Conservation (phyloP, 352 stramenopile genomes). For the Phytophthora niederhauseri region DNA sequence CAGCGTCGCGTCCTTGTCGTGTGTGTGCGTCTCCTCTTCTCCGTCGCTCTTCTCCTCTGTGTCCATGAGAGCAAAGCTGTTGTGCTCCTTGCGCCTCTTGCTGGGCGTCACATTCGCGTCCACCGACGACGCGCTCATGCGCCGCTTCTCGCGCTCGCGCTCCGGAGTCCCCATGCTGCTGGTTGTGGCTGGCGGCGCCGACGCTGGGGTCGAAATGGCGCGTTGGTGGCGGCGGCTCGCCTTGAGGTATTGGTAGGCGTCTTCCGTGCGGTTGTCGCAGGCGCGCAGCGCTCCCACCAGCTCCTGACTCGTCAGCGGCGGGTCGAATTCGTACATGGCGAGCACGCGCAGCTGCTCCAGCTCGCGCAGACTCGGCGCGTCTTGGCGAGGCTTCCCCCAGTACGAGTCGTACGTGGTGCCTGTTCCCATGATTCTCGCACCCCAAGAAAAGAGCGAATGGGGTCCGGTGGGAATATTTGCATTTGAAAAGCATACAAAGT, state of each 20-base stretch:
- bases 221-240: conserved; percentile 28
- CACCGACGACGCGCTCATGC: conserved; percentile 27
- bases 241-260: conserved; percentile 64
- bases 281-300: conserved; percentile 48
- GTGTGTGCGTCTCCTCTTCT: conserved; percentile 11
- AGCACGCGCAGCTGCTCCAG: conserved; percentile 67
- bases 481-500: neutral
- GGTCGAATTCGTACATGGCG: conserved; percentile 66
- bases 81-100: conserved; percentile 39
- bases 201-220: conserved; percentile 13
- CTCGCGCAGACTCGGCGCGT: conserved; percentile 42
- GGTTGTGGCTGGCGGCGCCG: conserved; percentile 4
- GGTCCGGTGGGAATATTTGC: neutral
- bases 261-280: conserved; percentile 49
- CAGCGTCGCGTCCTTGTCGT: conserved; percentile 9
- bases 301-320: conserved; percentile 48
- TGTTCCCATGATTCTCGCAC: conserved; percentile 21
- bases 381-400: conserved; percentile 18
- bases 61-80: conserved; percentile 13
- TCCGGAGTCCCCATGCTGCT: conserved; percentile 21
- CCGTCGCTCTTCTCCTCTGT: conserved; percentile 15
- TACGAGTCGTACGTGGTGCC: conserved; percentile 12
- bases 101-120: conserved; percentile 21
- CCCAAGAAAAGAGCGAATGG: neutral
- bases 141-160: conserved; percentile 35